Evolutionary conservation across 768 basidiomycete species (phyloP).

Genomic region (Mycena belliarum): DNA sequence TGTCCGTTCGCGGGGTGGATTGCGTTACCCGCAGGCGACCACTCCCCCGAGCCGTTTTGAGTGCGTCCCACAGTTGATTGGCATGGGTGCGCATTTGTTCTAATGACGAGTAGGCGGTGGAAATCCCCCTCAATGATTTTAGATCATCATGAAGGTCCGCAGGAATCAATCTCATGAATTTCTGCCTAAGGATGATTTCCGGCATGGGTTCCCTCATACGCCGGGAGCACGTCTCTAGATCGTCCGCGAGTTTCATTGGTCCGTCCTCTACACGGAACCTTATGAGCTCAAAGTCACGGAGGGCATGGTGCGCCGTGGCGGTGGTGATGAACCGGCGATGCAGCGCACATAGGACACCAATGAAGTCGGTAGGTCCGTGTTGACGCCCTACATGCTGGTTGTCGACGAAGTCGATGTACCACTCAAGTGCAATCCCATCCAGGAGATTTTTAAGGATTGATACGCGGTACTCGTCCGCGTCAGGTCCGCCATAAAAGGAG

Average conservation of each 20-base stretch:
- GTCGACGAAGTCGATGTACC: background rate
- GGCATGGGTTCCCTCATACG: background rate
- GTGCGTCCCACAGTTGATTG: too few species aligned
- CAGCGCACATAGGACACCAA: background rate
- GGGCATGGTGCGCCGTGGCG: background rate
- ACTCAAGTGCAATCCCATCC: background rate
- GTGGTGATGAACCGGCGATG: background rate
- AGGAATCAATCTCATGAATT: conserved; percentile 1
- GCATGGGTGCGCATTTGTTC: background rate
- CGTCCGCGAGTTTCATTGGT: background rate
- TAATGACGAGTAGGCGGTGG: background rate
- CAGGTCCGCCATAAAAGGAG: background rate
- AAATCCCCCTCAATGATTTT: background rate
- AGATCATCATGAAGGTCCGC: background rate
- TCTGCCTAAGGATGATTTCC: too few species aligned
- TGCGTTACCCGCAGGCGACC: too few species aligned
- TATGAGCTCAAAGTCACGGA: too few species aligned
- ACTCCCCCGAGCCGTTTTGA: background rate
- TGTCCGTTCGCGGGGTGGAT: too few species aligned
- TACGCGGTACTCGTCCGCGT: background rate
- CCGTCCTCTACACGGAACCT: background rate
- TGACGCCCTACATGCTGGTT: background rate
- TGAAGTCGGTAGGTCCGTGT: background rate
- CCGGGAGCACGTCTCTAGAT: background rate
- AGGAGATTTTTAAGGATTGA: background rate